Evolutionary conservation across 176 grass and related monocot species (phyloP), one percentile per base, ranked within the genome.

Genomic region (Saccharum spontaneum): DNA sequence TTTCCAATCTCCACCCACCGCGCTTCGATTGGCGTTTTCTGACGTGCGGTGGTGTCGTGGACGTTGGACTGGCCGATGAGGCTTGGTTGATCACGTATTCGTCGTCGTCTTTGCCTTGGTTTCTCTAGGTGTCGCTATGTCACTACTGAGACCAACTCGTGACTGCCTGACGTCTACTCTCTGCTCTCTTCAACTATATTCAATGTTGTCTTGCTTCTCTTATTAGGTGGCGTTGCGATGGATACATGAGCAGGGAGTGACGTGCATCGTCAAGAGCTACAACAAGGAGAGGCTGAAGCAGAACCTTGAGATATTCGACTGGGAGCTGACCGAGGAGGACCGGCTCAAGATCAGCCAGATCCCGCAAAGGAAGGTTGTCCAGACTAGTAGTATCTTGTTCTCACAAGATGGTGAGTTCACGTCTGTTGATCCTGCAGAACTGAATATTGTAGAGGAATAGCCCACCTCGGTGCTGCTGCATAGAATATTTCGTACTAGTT

Each of bases 151-250:
- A 37, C 36, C 36, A 37, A 7, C 6, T 38, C 37, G 37, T 38
- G 37, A 38, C 37, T 38, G 37, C 37, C 37, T 7, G 37, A 38
- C 37, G 37, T 38, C 37, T 38, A 7, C 6, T 38, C 5, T 38
- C 37, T 7, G 37, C 37, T 38, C 37, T 38, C 37, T 1, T 1
- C 37, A 7, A 38, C 6, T 38, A 38, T 38, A 38, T 50, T 50
- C 48, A 52, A 52, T 18, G 49, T 4, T 18, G 49, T 5, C 49
- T 52, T 18, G 16, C 49, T 54, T 54, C 50, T 0, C 17, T 20
- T 54, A 7, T 83, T 73, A 95, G 90, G 85, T 95, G 22, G 67
- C 89, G 3, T 10, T 95, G 71, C 72, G 90, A 79, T 95, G 93
- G 93, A 79, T 86, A 7, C 46, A 90, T 10, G 85, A 95, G 63